phyloP scores from a whole-genome alignment of 2,329 filamentous ascomycete species.

The Sporothrix brasiliensis region DNA sequence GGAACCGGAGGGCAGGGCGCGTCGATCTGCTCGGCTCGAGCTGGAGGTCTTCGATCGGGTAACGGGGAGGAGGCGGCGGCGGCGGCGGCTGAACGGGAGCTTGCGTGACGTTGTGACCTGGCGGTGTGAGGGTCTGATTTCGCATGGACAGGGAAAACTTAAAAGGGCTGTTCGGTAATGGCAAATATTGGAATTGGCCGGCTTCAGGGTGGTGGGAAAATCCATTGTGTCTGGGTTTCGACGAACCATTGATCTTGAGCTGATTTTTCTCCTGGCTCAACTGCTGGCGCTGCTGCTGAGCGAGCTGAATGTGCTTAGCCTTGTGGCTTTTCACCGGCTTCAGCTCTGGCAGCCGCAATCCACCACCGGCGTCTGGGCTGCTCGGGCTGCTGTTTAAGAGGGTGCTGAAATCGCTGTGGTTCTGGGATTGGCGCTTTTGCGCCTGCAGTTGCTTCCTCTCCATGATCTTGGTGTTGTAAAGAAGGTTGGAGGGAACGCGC shows the following conservation, averaged over 20 bases:
- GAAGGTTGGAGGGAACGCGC: slow-evolving; percentile 80
- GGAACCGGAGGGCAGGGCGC: slow-evolving; percentile 76
- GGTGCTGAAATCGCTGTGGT: slow-evolving; percentile 50
- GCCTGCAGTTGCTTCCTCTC: slow-evolving; percentile 74
- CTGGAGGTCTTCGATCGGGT: slow-evolving; percentile 92
- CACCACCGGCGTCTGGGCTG: slow-evolving; percentile 47
- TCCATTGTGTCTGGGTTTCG: slow-evolving; percentile 37
- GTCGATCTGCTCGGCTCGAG: slow-evolving; percentile 68
- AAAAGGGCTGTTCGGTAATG: slow-evolving; percentile 52
- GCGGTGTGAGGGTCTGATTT: slow-evolving; percentile 43
- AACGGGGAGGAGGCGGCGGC: slow-evolving; percentile 80
- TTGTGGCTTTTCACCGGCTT: slow-evolving; percentile 76
- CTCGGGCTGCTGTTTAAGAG: slow-evolving; percentile 45
- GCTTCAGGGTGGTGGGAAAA: slow-evolving; percentile 42
- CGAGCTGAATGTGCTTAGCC: slow-evolving; percentile 45
- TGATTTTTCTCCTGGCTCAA: slow-evolving; percentile 43
- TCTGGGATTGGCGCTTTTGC: slow-evolving; percentile 60
- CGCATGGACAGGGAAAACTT: slow-evolving; percentile 51
- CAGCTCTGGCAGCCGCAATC: slow-evolving; percentile 67
- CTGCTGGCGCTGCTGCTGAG: slow-evolving; percentile 48
- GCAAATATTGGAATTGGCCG: slow-evolving; percentile 46
- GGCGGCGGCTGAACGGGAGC: slow-evolving; percentile 56
- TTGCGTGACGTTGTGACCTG: slow-evolving; percentile 48
- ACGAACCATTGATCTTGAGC: slow-evolving; percentile 45
- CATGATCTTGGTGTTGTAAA: slow-evolving; percentile 76